Base-by-base conservation (phyloP, 371 early-diverging fungal species). In the Aphelidium insulamus region DNA sequence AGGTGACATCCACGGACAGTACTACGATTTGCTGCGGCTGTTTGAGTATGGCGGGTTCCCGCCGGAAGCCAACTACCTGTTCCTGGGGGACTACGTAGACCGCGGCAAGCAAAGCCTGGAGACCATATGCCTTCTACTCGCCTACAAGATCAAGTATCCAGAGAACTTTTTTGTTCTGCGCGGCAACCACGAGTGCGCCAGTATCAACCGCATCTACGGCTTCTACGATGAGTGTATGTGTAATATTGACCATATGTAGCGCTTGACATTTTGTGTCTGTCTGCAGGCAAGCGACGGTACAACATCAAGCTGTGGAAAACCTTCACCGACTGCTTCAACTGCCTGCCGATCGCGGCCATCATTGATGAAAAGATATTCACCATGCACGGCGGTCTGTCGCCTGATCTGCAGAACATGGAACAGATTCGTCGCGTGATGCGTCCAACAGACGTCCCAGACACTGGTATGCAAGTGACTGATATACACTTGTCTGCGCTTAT, bases 171-270 rank as follows among this genome's bases (percentile, higher is more conserved):
- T 92, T 50, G 67, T 94, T 33, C 62, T 94, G 34, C 65, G 92
- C 38, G 92, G 95, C 31, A 94, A 90, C 55, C 91, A 91, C 55
- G 92, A 92, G 54, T 74, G 79, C 49, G 80, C 85, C 16, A 68
- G 72, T 49, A 82, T 91, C 50, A 90, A 88, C 55, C 72, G 78
- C 39, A 82, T 94, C 40, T 97, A 97, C 49, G 98, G 98, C 5
- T 97, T 97, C 53, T 97, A 87, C 47, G 98, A 95, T 47, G 98
- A 97, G 66, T 95, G 95, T 70, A 70, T 55, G 61, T 44, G 8
- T 39, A 30, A 32, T 20, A 25, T 19, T 43, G n/a, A n/a, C n/a
- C n/a, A n/a, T n/a, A n/a, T 7, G 26, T 26, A 7, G 7, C 54
- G 42, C 32, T 24, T 38, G 17, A 19, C 27, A 11, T 40, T n/a